Evolutionary conservation across 2,329 filamentous ascomycete genomes (phyloP), one percentile per base, ranked within the genome.

Genomic region (Fusarium sp.): DNA sequence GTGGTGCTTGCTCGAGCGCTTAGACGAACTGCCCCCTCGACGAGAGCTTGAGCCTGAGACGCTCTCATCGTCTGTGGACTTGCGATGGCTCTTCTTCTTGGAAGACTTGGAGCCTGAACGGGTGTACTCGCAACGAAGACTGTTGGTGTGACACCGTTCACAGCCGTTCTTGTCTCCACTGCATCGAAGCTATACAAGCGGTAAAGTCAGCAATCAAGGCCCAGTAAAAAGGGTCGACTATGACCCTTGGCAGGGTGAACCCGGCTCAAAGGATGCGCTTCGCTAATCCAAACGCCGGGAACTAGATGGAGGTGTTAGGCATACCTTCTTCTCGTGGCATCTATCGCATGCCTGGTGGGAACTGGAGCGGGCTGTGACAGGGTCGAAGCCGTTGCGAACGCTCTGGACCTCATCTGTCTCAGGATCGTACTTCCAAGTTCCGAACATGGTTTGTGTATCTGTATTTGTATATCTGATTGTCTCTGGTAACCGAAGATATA

Each of bases 301-400:
- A 37, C 34, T 28, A 50, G 21, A 54, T 23, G 60, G 48, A 23
- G 34, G 50, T n/a, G 50, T n/a, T 51, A 39, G 37, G 23, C 55
- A 11, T 69, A 80, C 79, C 75, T 81, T 81, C 58, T 81, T 81
- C 68, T 79, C 77, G 48, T 81, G 79, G 52, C 80, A 81, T 28
- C 78, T 73, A 48, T 79, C 77, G 69, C 80, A 81, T 4, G 79
- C 80, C 62, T 80, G 79, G 64, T 81, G 80, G 51, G 76, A 76
- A 63, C 77, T 81, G 12, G 79, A 80, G 43, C 79, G 77, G 30
- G 79, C 79, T 26, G 78, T 78, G 65, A 79, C 71, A 52, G 79
- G 80, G 54, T 81, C 79, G 56, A 77, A 79, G 31, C 77, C 77
- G 19, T 74, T 75, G 41, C 79, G 76, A 51, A 81, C 67, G 58